Evolutionary conservation across 148 eudicot genomes (phyloP).

Genomic region (Cornus suecica): DNA sequence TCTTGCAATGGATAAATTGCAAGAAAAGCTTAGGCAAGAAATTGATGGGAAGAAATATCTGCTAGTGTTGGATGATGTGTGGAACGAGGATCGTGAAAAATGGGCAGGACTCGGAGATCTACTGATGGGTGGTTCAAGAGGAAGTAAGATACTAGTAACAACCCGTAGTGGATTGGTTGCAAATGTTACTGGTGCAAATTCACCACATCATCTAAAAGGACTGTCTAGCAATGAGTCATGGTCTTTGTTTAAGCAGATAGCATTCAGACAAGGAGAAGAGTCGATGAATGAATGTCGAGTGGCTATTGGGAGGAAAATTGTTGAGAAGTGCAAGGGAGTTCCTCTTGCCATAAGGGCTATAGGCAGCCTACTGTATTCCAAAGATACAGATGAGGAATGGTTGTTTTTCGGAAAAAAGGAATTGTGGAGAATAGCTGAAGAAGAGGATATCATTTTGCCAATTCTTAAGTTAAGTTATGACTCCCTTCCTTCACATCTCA

Average conservation of each 20-base stretch:
- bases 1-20: constrained; percentile 14
- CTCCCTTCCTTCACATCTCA: neutral
- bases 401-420: no score
- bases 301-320: constrained; percentile 22
- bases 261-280: constrained; percentile 25
- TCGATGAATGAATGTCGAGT: neutral
- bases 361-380: neutral
- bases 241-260: no score
- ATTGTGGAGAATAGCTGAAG: neutral
- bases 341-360: constrained; percentile 17
- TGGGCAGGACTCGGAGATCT: constrained; percentile 17
- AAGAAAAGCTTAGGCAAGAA: neutral
- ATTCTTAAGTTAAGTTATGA: neutral
- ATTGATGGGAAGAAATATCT: constrained; percentile 19
- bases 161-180: no score
- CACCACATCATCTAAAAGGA: constrained; percentile 19
- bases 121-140: no score
- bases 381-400: no score
- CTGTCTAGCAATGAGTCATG: constrained; percentile 18
- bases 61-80: constrained; percentile 33
- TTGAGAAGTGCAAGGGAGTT: constrained; percentile 26
- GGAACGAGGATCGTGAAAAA: constrained; percentile 17
- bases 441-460: neutral
- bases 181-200: constrained; percentile 24
- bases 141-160: no score